A percentile compares a stretch with the other conserved stretches of the same genome.
Evolutionary conservation across 83 land plant species (phyloP).

Genomic region (Diphasiastrum complanatum): DNA sequence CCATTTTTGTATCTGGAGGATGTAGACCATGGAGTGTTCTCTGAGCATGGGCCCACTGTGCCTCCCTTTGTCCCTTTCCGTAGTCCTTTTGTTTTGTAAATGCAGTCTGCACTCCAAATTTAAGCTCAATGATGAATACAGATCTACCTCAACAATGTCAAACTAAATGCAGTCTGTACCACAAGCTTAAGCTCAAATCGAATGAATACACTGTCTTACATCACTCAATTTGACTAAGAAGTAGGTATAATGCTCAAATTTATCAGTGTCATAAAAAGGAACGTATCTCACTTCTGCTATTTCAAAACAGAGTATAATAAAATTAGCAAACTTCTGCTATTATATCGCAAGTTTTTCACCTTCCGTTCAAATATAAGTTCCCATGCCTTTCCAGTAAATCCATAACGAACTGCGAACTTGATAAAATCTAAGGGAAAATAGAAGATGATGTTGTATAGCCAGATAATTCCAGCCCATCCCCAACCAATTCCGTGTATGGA

Average conservation of each 20-base stretch:
- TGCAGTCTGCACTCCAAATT: conserved; percentile 24
- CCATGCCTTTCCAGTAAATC: conserved; percentile 22
- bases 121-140: too few relatives aligned
- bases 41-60: conserved; percentile 36
- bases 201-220: too few relatives aligned
- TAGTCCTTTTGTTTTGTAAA: conserved; percentile 28
- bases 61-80: conserved; percentile 32
- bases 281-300: too few relatives aligned
- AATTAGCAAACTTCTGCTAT: background rate
- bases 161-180: too few relatives aligned
- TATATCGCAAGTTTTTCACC: background rate
- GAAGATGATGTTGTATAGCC: conserved; percentile 35
- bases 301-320: too few relatives aligned
- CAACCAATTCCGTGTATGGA: conserved; percentile 18
- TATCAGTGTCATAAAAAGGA: background rate
- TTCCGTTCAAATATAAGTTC: conserved; percentile 3
- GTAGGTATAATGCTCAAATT: background rate
- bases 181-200: too few relatives aligned
- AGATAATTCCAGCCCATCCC: conserved; percentile 54
- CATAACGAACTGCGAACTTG: conserved; percentile 14
- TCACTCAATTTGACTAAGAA: background rate
- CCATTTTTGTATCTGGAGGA: conserved; percentile 18
- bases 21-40: conserved; percentile 34
- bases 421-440: conserved; percentile 14
- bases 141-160: too few relatives aligned